Percentiles rank a stretch among this genome's conserved stretches.
phyloP scores from a whole-genome alignment of 306 rosid genomes.

The Lablab purpureus region DNA sequence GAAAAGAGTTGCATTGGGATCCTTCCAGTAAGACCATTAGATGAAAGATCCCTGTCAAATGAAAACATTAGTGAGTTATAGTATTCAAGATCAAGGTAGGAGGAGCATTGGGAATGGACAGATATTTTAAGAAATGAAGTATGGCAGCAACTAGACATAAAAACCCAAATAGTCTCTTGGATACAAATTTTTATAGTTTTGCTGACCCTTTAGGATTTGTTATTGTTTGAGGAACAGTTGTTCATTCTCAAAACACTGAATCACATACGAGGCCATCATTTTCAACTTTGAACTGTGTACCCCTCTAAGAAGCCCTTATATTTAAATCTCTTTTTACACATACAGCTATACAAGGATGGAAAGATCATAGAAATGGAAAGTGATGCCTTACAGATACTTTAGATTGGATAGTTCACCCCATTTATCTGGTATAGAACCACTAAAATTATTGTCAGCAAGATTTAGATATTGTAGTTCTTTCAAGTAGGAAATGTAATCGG shows the following conservation, averaged over 20 bases:
- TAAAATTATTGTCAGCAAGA: conserved; percentile 74
- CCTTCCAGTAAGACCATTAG: conserved; percentile 70
- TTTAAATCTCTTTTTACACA: no score
- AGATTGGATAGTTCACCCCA: conserved; percentile 80
- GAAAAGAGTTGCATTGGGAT: conserved; percentile 77
- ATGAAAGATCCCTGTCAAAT: conserved; percentile 87
- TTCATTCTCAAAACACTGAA: conserved; percentile 61
- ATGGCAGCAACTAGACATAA: conserved; percentile 16
- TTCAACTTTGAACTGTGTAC: neutral
- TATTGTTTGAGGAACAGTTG: neutral
- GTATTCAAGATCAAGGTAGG: conserved; percentile 32
- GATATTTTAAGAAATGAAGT: conserved; percentile 33
- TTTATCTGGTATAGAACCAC: conserved; percentile 67
- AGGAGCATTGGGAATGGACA: neutral
- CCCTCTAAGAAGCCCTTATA: no score
- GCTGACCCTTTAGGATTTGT: conserved; percentile 40
- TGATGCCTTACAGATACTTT: conserved; percentile 77
- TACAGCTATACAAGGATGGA: conserved; percentile 11
- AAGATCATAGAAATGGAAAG: conserved; percentile 39
- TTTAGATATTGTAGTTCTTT: conserved; percentile 77
- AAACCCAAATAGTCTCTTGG: conserved; percentile 1
- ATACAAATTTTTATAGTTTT: conserved; percentile 50
- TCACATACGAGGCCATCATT: conserved; percentile 15
- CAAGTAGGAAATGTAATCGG: conserved; percentile 77
- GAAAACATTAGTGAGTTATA: conserved; percentile 31